Base-by-base conservation (phyloP, 129 eudicot species). In the Tagetes patula region DNA sequence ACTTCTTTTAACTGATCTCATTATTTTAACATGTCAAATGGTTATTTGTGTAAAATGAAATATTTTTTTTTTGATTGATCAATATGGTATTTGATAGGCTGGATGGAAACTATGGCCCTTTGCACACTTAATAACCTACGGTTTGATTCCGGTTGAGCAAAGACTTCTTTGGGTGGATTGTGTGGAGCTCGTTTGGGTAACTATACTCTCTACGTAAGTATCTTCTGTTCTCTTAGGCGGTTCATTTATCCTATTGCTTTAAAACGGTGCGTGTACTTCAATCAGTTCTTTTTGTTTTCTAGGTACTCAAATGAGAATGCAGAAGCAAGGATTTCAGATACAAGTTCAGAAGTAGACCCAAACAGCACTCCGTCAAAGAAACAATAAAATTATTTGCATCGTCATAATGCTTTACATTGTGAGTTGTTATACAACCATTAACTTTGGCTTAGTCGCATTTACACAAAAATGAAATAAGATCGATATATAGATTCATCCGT, bases 31-130 rank as follows among this genome's bases (percentile, higher is more conserved):
- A 20, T 20, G 27, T 20, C 27, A 20, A 20, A 20, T 20, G 27
- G 27, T 20, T 20, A 20, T 20, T 20, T 20, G 27, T 20, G 27
- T 20, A 20, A 20, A 20, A 20, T 20, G 27, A 20, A 20, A 20
- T 20, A 20, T 20, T 20, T 20, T 20, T 20, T 20, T 47, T 47
- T 9, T 47, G 5, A 8, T 11, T 49, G 10, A 43, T 5, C n/a
- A 7, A 13, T 65, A 30, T 66, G 45, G 37, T 43, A 48, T 14
- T 81, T 85, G 40, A 60, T 82, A 94, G 99, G 99, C 99, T 1
- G 99, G 99, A 31, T 95, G 99, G 99, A 95, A 95, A 81, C 88
- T 95, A 45, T 95, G 99, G 99, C 99, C 97, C 52, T 95, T 95
- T 75, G 97, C 99, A 8, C 99, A 95, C 67, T 71, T 95, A 20